Evolutionary conservation across 768 basidiomycete genomes (phyloP), one percentile per base, ranked within the genome.

Genomic region (Lyophyllum atratum): DNA sequence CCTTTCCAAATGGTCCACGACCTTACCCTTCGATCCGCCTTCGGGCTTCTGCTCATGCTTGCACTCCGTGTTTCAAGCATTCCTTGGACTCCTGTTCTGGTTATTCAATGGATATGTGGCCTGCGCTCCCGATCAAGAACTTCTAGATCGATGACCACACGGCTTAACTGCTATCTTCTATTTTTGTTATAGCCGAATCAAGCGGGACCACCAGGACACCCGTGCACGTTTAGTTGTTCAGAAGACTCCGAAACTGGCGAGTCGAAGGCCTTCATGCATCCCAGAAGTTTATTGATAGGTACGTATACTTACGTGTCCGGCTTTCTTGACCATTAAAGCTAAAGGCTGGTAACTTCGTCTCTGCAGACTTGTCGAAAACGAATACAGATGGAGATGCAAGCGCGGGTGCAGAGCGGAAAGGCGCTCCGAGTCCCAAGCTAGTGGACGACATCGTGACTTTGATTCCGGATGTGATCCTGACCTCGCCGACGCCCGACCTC

Each of bases 381-480:
- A 28, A 37, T 31, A 15, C 25, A 7, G 17, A 28, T 4, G 39
- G 21, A 25, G 28, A 40, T 40, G 39, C 17, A 7, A n/a, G 39
- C 17, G 8, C 4, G 6, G 34, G 4, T n/a, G 29, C 29, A 31
- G 11, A 10, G 11, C 39, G 39, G n/a, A 19, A 37, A 3, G 34
- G 12, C 6, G 14, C 6, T 5, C n/a, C 34, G 34, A 12, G n/a
- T 11, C 15, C 39, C 22, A 47, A 29, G 9, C 17, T 9, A 53
- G n/a, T 19, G 28, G 56, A 52, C 46, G 31, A 25, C 10, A 14
- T 10, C 25, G 15, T 26, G 19, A 22, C 37, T 39, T n/a, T 4
- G 21, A 55, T 62, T 9, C 61, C 61, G 10, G 47, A 54, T 7
- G 55, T 62, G 43, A 49, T 56, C 44, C 52, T 62, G 28, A 62